These are phyloP conservation scores for Dillenia suffruticosa DNA, from an alignment of 164 flowering plant species.

Conservation along the genomic window DNA sequence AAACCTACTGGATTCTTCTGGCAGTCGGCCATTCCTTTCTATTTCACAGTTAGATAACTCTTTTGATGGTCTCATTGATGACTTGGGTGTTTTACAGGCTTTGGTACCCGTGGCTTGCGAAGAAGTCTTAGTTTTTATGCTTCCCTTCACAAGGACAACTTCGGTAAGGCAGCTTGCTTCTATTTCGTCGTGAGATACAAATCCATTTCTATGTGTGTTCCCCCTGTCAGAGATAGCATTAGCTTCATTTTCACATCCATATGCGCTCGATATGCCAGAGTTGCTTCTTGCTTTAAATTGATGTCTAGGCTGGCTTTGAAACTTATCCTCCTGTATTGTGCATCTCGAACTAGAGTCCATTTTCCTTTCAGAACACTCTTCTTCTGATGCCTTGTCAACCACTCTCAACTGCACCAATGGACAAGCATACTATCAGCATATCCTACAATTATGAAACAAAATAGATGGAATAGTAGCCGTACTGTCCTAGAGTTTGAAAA, in stretches of 20 bases:
- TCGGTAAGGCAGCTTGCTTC: conserved; percentile 18
- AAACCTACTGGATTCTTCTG: conserved; percentile 41
- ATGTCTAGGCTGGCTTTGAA: conserved; percentile 19
- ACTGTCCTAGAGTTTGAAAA: no score
- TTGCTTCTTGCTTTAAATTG: conserved; percentile 18
- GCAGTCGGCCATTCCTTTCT: conserved; percentile 22
- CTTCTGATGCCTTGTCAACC: conserved; percentile 18
- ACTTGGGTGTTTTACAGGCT: conserved; percentile 26
- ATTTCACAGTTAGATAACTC: conserved; percentile 30
- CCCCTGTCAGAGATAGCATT: conserved; percentile 16
- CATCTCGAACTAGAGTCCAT: conserved; percentile 23
- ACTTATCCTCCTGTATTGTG: conserved; percentile 21
- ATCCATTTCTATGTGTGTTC: conserved; percentile 12
- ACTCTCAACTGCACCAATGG: conserved; percentile 32
- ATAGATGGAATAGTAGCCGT: not conserved
- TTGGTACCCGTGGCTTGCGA: conserved; percentile 19
- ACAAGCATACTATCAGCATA: not conserved
- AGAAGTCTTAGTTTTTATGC: conserved; percentile 21
- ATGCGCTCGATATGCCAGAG: conserved; percentile 15
- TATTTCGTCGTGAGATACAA: conserved; percentile 12
- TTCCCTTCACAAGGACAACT: conserved; percentile 21
- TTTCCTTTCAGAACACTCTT: conserved; percentile 17
- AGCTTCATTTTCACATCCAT: conserved; percentile 13
- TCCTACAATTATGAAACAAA: conserved; percentile 2
- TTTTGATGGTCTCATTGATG: conserved; percentile 23